Conservation (phyloP, 345 rosid genomes). For the Angophora floribunda region DNA sequence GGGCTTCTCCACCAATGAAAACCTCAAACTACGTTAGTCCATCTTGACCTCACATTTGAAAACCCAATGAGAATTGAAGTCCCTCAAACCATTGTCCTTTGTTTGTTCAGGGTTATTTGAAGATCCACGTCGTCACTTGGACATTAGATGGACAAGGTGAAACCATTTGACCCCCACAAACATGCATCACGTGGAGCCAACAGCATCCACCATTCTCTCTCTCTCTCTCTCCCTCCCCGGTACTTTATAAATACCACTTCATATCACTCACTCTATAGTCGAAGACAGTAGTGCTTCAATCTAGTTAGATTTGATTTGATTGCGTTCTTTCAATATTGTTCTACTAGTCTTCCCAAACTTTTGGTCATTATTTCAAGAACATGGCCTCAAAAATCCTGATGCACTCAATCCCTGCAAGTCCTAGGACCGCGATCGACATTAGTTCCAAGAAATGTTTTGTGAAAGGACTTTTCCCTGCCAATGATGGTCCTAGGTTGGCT, state of each 20-base stretch:
- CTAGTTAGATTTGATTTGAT: neutral
- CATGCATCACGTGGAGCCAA: neutral
- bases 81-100: neutral
- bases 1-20: neutral
- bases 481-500: neutral
- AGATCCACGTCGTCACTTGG: neutral
- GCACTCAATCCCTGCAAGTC: slow-evolving; percentile 17
- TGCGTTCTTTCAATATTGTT: neutral
- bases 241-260: neutral
- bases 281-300: neutral
- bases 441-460: slow-evolving; percentile 2
- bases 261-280: neutral
- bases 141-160: neutral
- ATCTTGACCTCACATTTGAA: neutral
- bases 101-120: neutral
- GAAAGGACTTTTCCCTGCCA: slow-evolving; percentile 3
- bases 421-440: slow-evolving; percentile 6
- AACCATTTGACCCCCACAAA: neutral
- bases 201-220: neutral
- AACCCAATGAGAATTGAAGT: neutral
- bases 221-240: neutral
- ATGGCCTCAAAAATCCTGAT: neutral
- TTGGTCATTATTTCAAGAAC: neutral
- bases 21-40: neutral
- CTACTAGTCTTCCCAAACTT: neutral